Conservation (phyloP, 768 basidiomycete genomes). For the Russula emetica region DNA sequence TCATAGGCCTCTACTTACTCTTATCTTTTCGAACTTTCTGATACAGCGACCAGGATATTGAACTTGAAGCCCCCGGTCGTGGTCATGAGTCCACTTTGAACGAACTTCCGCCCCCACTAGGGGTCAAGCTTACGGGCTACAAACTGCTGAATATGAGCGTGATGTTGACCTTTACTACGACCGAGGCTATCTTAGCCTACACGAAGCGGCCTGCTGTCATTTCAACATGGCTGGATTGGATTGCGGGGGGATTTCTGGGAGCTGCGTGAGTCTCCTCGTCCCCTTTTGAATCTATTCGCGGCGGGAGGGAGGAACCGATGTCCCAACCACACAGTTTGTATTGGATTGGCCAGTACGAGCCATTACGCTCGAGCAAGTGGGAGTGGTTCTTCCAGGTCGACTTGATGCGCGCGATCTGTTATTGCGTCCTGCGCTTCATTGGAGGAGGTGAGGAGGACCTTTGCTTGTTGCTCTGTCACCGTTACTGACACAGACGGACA, state of each 20-base stretch:
- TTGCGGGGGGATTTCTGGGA: conserved; percentile 6
- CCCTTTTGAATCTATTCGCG: too few species aligned
- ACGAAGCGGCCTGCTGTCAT: neutral
- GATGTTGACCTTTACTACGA: neutral
- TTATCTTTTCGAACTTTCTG: neutral
- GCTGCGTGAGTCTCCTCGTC: neutral
- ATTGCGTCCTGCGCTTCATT: conserved; percentile 3
- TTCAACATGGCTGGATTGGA: conserved; percentile 15
- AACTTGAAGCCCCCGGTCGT: neutral
- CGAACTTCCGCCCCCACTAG: neutral
- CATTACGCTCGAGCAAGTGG: neutral
- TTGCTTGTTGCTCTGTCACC: neutral
- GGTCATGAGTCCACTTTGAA: neutral
- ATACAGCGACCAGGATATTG: neutral
- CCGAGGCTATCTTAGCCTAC: conserved; percentile 12
- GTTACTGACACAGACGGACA: neutral
- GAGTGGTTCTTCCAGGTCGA: conserved; percentile 16
- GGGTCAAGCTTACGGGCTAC: conserved; percentile 14
- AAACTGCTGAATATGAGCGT: conserved; percentile 10
- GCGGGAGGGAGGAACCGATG: neutral
- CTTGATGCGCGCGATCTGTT: neutral
- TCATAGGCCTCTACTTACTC: neutral
- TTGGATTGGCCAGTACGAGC: conserved; percentile 13
- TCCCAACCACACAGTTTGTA: neutral
- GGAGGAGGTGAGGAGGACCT: conserved; percentile 17